Base-by-base conservation (phyloP, 352 stramenopile genomes). In the Pythium guiyangense region DNA sequence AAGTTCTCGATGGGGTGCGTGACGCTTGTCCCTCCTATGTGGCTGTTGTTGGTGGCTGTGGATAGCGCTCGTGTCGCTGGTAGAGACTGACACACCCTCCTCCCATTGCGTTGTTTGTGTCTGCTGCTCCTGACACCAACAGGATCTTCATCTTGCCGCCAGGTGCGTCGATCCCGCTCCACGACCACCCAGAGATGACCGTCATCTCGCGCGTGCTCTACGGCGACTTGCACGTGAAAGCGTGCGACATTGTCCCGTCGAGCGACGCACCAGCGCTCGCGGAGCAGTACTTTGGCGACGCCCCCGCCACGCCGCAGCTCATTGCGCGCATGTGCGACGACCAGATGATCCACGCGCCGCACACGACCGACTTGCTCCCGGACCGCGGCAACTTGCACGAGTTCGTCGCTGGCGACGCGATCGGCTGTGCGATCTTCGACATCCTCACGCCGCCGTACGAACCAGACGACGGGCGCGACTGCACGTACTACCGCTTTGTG, bases 371-470 rank as follows among this genome's bases (percentile, higher is more conserved):
- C 54, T 61, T 94, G 67, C 64, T 88, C 40, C 84, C 84, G 4
- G 70, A 86, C 55, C 66, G 60, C 39, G 77, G 80, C 51, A 94
- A 94, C 63, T 57, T 94, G 49, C 84, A 94, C 56, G 71, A 94
- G 57, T 79, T 94, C 29, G 65, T 89, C 18, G 81, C 78, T n/a
- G 82, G 76, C 10, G 67, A 69, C 26, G 70, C 77, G n/a, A 69
- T 84, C 46, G 84, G 84, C 26, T 94, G 84, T 50, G 84, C 84
- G 5, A 87, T 94, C 56, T 82, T 94, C 43, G 84, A 94, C 72
- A 90, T 94, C 54, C 79, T 92, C 50, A 91, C 82, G 22, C 84
- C 84, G n/a, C 84, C 84, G 5, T 94, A 94, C 61, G 77, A 92
- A 49, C 60, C 73, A 6, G 71, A 77, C 14, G 71, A 74, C 25